Conservation (phyloP, 768 basidiomycete species). For the Hygrophoropsis aurantiaca region DNA sequence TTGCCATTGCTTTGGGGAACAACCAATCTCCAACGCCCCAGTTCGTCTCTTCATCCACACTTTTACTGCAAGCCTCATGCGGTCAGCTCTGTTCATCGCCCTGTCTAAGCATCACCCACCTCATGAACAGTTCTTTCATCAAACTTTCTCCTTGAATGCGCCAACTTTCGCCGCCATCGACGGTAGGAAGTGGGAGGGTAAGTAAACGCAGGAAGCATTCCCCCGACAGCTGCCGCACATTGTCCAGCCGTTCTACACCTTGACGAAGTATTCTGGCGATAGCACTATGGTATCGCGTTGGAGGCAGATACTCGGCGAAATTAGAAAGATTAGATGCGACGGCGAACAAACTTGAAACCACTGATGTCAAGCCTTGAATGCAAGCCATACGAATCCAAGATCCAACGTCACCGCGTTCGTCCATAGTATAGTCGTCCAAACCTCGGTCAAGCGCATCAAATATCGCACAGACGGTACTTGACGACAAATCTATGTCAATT, state of each 20-base stretch:
- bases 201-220: conserved; percentile 55
- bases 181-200: conserved; percentile 41
- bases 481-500: conserved; percentile 45
- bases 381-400: conserved; percentile 90
- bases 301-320: conserved; percentile 61
- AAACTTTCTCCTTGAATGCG: conserved; percentile 45
- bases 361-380: conserved; percentile 60
- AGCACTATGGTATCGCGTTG: conserved; percentile 52
- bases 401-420: conserved; percentile 95
- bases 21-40: conserved; percentile 79
- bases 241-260: conserved; percentile 87
- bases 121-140: conserved; percentile 53
- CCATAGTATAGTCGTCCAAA: conserved; percentile 85
- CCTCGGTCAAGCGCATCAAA: conserved; percentile 65
- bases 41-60: conserved; percentile 27
- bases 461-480: conserved; percentile 45
- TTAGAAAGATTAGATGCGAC: conserved; percentile 40
- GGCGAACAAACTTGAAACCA: conserved; percentile 52
- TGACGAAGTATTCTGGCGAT: conserved; percentile 80
- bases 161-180: conserved; percentile 47
- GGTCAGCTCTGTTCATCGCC: background rate
- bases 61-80: conserved; percentile 28
- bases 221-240: conserved; percentile 82
- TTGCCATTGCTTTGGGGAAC: conserved; percentile 68
- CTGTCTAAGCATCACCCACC: conserved; percentile 32